phyloP scores from a whole-genome alignment of 345 rosid genomes.

The Eucalyptus rudis region DNA sequence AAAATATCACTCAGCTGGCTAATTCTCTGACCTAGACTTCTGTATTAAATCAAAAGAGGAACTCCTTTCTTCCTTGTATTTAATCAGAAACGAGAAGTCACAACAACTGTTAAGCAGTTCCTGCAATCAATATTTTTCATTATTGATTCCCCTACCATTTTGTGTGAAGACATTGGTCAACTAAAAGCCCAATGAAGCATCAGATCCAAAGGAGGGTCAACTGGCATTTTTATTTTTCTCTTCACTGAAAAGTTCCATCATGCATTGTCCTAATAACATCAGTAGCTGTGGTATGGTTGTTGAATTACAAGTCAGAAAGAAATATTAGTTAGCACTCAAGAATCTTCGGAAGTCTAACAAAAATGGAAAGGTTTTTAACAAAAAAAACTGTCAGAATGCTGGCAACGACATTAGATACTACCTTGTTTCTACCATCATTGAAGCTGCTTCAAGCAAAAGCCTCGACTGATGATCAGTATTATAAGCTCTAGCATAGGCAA shows the following conservation, averaged over 20 bases:
- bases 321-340: not conserved
- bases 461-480: conserved; percentile 97
- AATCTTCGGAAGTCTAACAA: not conserved
- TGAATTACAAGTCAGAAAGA: not conserved
- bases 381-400: not conserved
- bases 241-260: not conserved
- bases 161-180: not conserved
- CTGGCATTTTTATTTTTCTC: not conserved
- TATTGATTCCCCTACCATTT: not conserved
- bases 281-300: not conserved
- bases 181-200: not conserved
- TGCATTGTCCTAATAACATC: not conserved
- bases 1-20: not conserved
- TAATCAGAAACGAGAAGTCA: not conserved
- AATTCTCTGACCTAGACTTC: not conserved
- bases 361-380: not conserved
- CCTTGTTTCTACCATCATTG: conserved; percentile 99
- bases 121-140: not conserved
- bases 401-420: not conserved
- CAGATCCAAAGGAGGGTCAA: not conserved
- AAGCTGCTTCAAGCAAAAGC: conserved; percentile 98
- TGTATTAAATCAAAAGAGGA: not conserved
- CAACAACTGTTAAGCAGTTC: not conserved
- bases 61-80: not conserved
- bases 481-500: conserved; percentile 96